phyloP scores from a whole-genome alignment of 2,329 filamentous ascomycete genomes.

The Ascochyta clinopodiicola region DNA sequence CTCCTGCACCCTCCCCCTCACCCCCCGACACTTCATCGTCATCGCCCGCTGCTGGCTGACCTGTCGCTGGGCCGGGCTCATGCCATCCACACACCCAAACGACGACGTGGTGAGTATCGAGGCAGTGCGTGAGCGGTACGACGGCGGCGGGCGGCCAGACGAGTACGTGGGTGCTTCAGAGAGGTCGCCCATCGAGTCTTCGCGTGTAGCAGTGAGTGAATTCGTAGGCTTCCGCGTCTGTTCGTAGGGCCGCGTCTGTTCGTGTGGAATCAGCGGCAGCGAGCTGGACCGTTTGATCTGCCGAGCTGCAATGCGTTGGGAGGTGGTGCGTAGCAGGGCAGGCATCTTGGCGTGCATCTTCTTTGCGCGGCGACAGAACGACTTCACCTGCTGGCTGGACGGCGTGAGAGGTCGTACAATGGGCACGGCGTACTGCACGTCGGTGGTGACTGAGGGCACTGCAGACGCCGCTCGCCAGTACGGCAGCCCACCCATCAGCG shows the following conservation, averaged over 20 bases:
- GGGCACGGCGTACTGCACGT: conserved; percentile 39
- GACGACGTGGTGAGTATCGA: conserved; percentile 44
- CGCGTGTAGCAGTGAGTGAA: conserved; percentile 11
- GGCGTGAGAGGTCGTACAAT: conserved; percentile 30
- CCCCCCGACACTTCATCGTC: conserved; percentile 25
- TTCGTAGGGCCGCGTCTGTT: conserved; percentile 13
- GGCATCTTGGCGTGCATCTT: conserved; percentile 42
- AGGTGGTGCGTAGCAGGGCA: conserved; percentile 27
- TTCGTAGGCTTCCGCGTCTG: no score
- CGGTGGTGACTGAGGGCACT: conserved; percentile 9
- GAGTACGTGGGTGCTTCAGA: conserved; percentile 45
- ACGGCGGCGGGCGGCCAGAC: conserved; percentile 41
- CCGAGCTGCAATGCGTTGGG: conserved; percentile 19
- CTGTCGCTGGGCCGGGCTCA: conserved; percentile 36
- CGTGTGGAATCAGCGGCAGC: conserved; percentile 29
- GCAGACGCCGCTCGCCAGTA: conserved; percentile 39
- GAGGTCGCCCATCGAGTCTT: conserved; percentile 41
- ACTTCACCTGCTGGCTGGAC: conserved; percentile 29
- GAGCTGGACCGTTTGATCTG: conserved; percentile 33
- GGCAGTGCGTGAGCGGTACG: conserved; percentile 40
- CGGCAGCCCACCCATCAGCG: conserved; percentile 42
- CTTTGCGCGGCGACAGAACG: conserved; percentile 36
- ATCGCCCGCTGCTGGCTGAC: conserved; percentile 34
- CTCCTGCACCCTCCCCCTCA: conserved; percentile 39
- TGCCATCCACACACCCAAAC: conserved; percentile 46